Evolutionary conservation across 176 grass and related monocot species (phyloP), one percentile per base, ranked within the genome.

Genomic region (Elaeis guineensis): DNA sequence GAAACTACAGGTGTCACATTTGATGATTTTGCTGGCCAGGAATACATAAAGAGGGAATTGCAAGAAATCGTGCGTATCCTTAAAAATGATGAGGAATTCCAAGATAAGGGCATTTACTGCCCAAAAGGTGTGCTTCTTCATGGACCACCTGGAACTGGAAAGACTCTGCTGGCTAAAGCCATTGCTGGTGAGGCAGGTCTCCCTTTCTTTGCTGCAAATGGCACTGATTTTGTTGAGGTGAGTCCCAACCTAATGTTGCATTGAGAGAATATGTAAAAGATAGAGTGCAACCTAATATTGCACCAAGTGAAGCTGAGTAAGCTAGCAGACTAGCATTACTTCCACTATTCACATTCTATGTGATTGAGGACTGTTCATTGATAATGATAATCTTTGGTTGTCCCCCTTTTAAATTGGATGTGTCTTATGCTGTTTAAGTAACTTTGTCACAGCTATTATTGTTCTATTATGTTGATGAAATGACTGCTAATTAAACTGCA

Each of bases 191-290:
- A 73, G 63, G 59, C 70, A 55, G 70, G 70, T 55, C 59, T 73
- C 7, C 70, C 70, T 20, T 73, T 73, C 59, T 73, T 73, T 55
- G 70, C 70, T 55, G 70, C 70, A 18, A 73, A 73, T 73, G 70
- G 70, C 24, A 73, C 70, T 55, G 70, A 73, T 73, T 73, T 73
- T 73, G 70, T 73, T 23, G 70, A 73, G 70, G 70, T 73, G 6
- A 63, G 26, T 44, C 35, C 35, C 9, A 44, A 12, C 35, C 35
- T 44, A 44, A 12, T 14, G 2, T 3, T 44, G 35, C 35, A 44
- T 12, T 14, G 11, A 44, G 35, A 12, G 35, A 44, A 35, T 35
- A 11, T 35, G 32, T 35, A 44, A 44, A 44, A 44, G 35, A 12
- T 3, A 44, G 35, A 39, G 35, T 3, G 35, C 35, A 12, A 44